Conservation (phyloP, 2,329 filamentous ascomycete species). For the Calonectria honghensis region DNA sequence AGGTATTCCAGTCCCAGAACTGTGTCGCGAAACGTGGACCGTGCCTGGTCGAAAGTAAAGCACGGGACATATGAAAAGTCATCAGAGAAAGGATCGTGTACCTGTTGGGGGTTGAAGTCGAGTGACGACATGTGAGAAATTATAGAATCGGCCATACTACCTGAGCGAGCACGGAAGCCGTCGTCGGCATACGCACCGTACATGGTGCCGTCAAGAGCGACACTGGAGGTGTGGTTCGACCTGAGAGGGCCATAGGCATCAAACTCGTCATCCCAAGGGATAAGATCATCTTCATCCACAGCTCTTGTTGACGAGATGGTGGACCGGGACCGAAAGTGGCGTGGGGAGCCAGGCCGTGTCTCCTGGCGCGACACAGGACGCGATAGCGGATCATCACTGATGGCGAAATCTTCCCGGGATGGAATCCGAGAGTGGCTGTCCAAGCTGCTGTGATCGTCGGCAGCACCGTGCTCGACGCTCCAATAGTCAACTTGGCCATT, state of each 20-base stretch:
- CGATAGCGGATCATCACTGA: conserved; percentile 61
- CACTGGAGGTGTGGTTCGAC: conserved; percentile 70
- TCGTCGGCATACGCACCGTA: conserved; percentile 82
- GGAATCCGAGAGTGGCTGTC: conserved; percentile 65
- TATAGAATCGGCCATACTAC: conserved; percentile 87
- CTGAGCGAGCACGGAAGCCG: conserved; percentile 79
- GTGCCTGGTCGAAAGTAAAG: conserved; percentile 89
- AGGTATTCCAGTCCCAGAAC: conserved; percentile 95
- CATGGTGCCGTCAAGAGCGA: conserved; percentile 85
- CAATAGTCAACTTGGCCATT: conserved; percentile 79
- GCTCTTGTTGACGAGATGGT: conserved; percentile 61
- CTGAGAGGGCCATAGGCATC: conserved; percentile 72
- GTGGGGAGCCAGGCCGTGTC: conserved; percentile 66
- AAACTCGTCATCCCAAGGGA: conserved; percentile 70
- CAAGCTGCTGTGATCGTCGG: conserved; percentile 68
- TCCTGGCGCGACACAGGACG: conserved; percentile 62
- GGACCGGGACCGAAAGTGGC: conserved; percentile 70
- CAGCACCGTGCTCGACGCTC: conserved; percentile 88
- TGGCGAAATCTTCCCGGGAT: conserved; percentile 63
- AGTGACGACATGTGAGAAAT: conserved; percentile 82
- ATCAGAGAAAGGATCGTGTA: conserved; percentile 83
- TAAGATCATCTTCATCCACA: conserved; percentile 60
- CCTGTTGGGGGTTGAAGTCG: conserved; percentile 73
- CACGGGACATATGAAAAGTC: conserved; percentile 96
- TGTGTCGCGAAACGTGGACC: conserved; percentile 92